Base-by-base conservation (phyloP, 768 basidiomycete species). In the Chlorophyllum brunneum region DNA sequence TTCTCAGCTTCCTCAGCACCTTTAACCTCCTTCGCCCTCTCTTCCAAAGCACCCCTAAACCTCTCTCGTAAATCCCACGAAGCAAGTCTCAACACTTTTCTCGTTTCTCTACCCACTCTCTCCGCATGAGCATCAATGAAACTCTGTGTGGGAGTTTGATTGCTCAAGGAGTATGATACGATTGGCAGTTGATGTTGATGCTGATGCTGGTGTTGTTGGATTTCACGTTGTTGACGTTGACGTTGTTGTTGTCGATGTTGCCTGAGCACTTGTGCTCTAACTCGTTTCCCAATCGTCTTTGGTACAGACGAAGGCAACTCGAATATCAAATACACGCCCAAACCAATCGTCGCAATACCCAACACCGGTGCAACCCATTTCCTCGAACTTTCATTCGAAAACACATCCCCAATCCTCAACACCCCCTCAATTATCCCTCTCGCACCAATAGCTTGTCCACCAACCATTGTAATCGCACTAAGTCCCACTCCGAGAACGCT, bases 261-360 rank as follows among this genome's bases (percentile, higher is more conserved):
- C 27, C 67, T 71, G 13, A 77, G 61, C 6, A 97, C 77, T 2
- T 83, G 78, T 2, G 81, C 74, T 56, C 79, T 80, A 51, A 98
- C 82, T 48, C 92, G 81, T 51, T 92, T 78, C 8, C 97, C 97
- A 52, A 98, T 80, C 10, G 91, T 95, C 54, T 82, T 80, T 37
- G 97, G 95, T 59, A 99, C 86, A 3, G 93, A 83, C 61, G 71
- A 79, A 0, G 97, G 97, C 18, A 99, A 79, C 61, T 97, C 93
- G 59, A 89, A 70, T 49, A 98, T 74, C 55, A 97, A 71, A 71
- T 95, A 98, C 2, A 82, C 83, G 0, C 82, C 80, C 20, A 87
- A 69, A 11, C 92, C 91, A 54, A 92, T 65, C 13, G 84, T 79
- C 42, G 81, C 71, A 0, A 86, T 87, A 24, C 93, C 94, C 33